phyloP scores from a whole-genome alignment of 306 rosid genomes.

The Castanopsis chinensis region DNA sequence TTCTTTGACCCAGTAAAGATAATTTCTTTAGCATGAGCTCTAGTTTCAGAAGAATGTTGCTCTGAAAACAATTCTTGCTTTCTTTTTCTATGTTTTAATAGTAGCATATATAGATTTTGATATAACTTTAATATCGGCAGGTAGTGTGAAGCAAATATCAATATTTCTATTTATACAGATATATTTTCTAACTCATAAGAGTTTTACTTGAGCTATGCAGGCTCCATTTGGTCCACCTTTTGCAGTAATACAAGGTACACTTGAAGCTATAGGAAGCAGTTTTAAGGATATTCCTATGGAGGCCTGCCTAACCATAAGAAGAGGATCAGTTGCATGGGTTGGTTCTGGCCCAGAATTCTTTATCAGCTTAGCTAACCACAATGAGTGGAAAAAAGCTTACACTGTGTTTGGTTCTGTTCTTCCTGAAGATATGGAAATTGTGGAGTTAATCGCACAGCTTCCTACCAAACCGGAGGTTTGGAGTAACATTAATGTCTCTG shows the following conservation, averaged over 20 bases:
- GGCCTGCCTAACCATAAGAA: constrained; percentile 36
- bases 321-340: constrained; percentile 87
- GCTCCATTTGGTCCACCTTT: constrained; percentile 45
- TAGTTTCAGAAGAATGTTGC: no score
- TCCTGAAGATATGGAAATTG: constrained; percentile 56
- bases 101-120: no score
- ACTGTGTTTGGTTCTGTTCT: constrained; percentile 71
- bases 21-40: no score
- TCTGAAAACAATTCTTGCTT: no score
- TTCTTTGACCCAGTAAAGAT: no score
- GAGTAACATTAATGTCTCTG: constrained; percentile 49
- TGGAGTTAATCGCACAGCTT: constrained; percentile 61
- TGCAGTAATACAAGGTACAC: constrained; percentile 55
- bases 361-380: constrained; percentile 72
- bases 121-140: no score
- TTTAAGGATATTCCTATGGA: constrained; percentile 46
- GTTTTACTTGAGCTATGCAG: constrained; percentile 29
- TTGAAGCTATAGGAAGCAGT: constrained; percentile 31
- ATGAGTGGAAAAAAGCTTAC: constrained; percentile 61
- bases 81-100: no score
- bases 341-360: constrained; percentile 83
- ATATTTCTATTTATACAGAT: background rate
- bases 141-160: no score
- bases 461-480: constrained; percentile 55
- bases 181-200: background rate